Evolutionary conservation across 768 basidiomycete species (phyloP).

Genomic region (Sarcodon aspratus): DNA sequence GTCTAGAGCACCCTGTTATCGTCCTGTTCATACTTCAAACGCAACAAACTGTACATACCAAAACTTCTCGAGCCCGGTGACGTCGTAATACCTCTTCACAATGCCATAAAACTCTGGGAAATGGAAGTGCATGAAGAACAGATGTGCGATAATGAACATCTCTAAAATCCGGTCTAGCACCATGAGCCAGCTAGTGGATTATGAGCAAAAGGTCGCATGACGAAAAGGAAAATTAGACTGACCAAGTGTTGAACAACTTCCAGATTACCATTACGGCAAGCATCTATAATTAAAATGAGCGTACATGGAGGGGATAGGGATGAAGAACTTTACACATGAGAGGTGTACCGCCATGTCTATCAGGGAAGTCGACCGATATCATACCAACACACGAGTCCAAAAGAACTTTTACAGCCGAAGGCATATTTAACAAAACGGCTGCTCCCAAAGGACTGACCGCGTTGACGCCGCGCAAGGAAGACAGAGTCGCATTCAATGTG

Average conservation of each 20-base stretch:
- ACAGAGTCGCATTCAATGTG: slow-evolving; percentile 65
- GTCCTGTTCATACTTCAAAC: background rate
- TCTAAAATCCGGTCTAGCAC: slow-evolving; percentile 62
- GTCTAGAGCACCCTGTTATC: too few species aligned
- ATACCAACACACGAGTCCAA: slow-evolving; percentile 49
- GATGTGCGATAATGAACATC: slow-evolving; percentile 66
- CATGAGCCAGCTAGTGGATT: slow-evolving; percentile 42
- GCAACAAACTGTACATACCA: slow-evolving; percentile 27
- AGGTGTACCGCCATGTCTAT: slow-evolving; percentile 65
- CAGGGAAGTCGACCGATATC: slow-evolving; percentile 65
- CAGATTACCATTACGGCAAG: slow-evolving; percentile 60
- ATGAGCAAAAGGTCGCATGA: too few species aligned
- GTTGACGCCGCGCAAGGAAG: slow-evolving; percentile 51
- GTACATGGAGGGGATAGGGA: slow-evolving; percentile 3
- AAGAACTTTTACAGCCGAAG: slow-evolving; percentile 47
- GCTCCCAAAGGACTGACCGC: slow-evolving; percentile 53
- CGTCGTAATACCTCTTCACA: slow-evolving; percentile 58
- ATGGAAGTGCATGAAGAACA: slow-evolving; percentile 53
- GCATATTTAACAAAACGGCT: slow-evolving; percentile 68
- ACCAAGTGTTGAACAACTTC: slow-evolving; percentile 62
- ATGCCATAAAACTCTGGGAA: slow-evolving; percentile 55
- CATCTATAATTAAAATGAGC: slow-evolving; percentile 35
- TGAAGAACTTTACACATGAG: slow-evolving; percentile 56
- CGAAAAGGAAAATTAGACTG: slow-evolving; percentile 12
- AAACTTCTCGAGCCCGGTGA: slow-evolving; percentile 46